Base-by-base conservation (phyloP, 1,139 yeast species). In the Suhomyces bolitotheri region DNA sequence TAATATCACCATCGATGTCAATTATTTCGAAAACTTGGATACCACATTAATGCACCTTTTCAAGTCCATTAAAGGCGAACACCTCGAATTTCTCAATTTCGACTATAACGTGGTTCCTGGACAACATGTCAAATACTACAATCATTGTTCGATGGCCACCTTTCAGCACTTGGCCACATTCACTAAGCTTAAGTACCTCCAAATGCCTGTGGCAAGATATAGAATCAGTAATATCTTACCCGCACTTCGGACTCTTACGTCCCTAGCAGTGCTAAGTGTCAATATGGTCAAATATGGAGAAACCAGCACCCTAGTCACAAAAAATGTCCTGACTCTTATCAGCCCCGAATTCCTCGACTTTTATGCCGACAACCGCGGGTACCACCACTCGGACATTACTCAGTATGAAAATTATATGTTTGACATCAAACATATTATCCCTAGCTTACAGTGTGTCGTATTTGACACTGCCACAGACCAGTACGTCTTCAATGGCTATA, bases 1-100 rank as follows among this genome's bases (percentile, higher is more conserved):
- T 7, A 46, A 46, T 15, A 27, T 50, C 7, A 27, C 37, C 16
- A 30, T 58, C 13, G 46, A 41, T 13, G 33, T 54, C 11, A 46
- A 51, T 30, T 32, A 47, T 17, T 34, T 44, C 16, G 51, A 46
- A 20, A 41, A 44, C 17, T 33, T 55, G 8, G 45, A 47, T 22
- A 22, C 34, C 9, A 45, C 43, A 14, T 7, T 38, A 44, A 12
- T 28, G 27, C 6, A 36, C 33, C 15, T 40, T 47, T 15, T 33
- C 44, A 17, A 26, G 35, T 11, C 35, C 27, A 16, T 26, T 43
- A 14, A 29, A 23, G 31, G 25, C 11, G 19, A 27, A 8, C 14
- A 36, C 13, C 36, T 39, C 24, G 22, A 34, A 22, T 32, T 45
- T 34, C 23, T 38, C 39, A 16, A 36, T 34, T 27, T 47, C 31